A percentile compares a stretch with the other conserved stretches of the same genome.
These are phyloP conservation scores for Aspergillus panamensis DNA, from an alignment of 495 filamentous ascomycete genomes.

Conservation along the genomic window DNA sequence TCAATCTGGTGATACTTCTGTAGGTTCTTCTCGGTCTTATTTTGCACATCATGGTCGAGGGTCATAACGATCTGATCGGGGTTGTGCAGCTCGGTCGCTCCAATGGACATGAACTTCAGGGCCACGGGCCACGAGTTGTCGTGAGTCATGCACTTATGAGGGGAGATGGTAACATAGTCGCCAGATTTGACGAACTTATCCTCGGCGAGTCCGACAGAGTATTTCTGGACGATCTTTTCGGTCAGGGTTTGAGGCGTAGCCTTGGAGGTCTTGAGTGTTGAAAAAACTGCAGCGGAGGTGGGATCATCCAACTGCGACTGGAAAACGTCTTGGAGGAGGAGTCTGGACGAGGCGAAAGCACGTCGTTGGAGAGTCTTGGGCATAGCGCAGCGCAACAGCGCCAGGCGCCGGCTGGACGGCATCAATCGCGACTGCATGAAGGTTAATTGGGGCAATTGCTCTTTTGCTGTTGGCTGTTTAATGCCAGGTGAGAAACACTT, in stretches of 20 bases:
- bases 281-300: conserved; percentile 40
- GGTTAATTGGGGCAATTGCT: neutral
- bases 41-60: conserved; percentile 92
- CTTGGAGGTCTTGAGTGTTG: conserved; percentile 35
- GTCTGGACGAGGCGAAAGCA: conserved; percentile 38
- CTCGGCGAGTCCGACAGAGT: conserved; percentile 63
- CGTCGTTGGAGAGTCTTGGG: conserved; percentile 31
- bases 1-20: conserved; percentile 85
- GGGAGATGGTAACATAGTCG: conserved; percentile 78
- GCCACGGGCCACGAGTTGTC: conserved; percentile 90
- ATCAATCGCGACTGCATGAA: conserved; percentile 34
- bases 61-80: conserved; percentile 81
- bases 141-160: conserved; percentile 79
- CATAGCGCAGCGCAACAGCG: conserved; percentile 24
- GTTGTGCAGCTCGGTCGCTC: conserved; percentile 71
- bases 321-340: conserved; percentile 46
- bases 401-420: conserved; percentile 29
- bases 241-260: conserved; percentile 67
- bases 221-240: conserved; percentile 83
- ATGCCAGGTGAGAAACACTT: neutral
- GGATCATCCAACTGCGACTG: conserved; percentile 49
- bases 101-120: conserved; percentile 82
- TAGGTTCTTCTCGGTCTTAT: conserved; percentile 76
- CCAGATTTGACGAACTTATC: conserved; percentile 71
- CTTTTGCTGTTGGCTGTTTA: neutral